A percentile compares a stretch with the other conserved stretches of the same genome.
These are phyloP conservation scores for Spirogloea muscicola DNA, from an alignment of 139 green algal species.

Conservation along the genomic window DNA sequence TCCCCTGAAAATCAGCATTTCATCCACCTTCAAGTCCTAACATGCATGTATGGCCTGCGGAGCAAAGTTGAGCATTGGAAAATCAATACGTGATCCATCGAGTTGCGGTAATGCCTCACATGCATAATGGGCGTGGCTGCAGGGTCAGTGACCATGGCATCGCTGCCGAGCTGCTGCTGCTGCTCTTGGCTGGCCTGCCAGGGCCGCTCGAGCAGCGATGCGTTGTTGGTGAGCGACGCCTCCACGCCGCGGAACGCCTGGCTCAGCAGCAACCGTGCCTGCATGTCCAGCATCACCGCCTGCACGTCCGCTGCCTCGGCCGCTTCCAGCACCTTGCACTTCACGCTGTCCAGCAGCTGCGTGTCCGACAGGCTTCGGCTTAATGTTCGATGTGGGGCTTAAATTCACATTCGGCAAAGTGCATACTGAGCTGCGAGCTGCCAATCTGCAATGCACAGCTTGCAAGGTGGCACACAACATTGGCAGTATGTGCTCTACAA, in stretches of 20 bases:
- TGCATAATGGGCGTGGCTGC: constrained; percentile 20
- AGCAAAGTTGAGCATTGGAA: too few species aligned
- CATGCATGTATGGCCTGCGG: too few species aligned
- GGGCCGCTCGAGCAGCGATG: neutral
- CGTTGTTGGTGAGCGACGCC: constrained; percentile 24
- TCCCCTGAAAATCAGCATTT: too few species aligned
- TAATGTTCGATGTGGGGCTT: too few species aligned
- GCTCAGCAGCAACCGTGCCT: constrained; percentile 35
- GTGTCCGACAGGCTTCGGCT: too few species aligned
- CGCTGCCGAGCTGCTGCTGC: constrained; percentile 13
- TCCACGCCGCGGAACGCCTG: constrained; percentile 15
- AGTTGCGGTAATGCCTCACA: too few species aligned
- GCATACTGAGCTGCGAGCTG: too few species aligned
- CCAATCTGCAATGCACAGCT: too few species aligned
- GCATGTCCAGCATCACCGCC: constrained; percentile 34
- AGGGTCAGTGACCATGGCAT: constrained; percentile 22
- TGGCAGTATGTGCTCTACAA: neutral
- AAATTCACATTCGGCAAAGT: too few species aligned
- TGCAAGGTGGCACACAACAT: too few species aligned
- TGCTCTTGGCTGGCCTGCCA: neutral
- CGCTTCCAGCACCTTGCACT: constrained; percentile 25
- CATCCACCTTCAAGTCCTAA: too few species aligned
- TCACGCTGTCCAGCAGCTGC: constrained; percentile 37
- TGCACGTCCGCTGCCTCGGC: constrained; percentile 15
- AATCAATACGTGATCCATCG: too few species aligned